phyloP scores from a whole-genome alignment of 1,139 yeast species.

The Saccharomyces pastorianus region DNA sequence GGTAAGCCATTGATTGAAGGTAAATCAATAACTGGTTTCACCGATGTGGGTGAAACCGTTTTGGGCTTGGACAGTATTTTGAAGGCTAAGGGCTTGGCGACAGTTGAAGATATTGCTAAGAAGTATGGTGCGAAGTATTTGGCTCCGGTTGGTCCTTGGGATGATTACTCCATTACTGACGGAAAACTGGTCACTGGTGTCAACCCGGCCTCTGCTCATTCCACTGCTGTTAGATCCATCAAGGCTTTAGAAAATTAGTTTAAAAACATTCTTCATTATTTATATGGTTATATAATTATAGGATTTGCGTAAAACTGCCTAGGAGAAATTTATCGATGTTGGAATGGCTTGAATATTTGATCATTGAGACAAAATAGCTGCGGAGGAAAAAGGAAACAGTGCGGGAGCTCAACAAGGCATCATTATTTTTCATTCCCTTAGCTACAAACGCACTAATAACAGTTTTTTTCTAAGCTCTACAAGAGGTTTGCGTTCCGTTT shows the following conservation, averaged over 20 bases:
- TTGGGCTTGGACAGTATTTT: constrained; percentile 36
- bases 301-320: too few species aligned
- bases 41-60: constrained; percentile 44
- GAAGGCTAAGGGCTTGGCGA: constrained; percentile 32
- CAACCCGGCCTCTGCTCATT: constrained; percentile 51
- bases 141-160: constrained; percentile 47
- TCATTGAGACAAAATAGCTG: too few species aligned
- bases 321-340: too few species aligned
- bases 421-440: too few species aligned
- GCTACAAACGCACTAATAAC: too few species aligned
- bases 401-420: too few species aligned
- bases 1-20: constrained; percentile 45
- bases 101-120: constrained; percentile 35
- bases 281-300: too few species aligned
- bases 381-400: too few species aligned
- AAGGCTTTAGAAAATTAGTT: constrained; percentile 2
- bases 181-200: constrained; percentile 54
- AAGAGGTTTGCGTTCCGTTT: too few species aligned
- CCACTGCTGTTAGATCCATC: constrained; percentile 9
- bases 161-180: constrained; percentile 42
- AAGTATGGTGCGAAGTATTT: constrained; percentile 40
- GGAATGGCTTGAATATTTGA: too few species aligned
- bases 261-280: too few species aligned
- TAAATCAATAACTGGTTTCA: constrained; percentile 52
- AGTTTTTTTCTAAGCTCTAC: too few species aligned